phyloP scores from a whole-genome alignment of 352 stramenopile species.

The Phytophthora citricola region DNA sequence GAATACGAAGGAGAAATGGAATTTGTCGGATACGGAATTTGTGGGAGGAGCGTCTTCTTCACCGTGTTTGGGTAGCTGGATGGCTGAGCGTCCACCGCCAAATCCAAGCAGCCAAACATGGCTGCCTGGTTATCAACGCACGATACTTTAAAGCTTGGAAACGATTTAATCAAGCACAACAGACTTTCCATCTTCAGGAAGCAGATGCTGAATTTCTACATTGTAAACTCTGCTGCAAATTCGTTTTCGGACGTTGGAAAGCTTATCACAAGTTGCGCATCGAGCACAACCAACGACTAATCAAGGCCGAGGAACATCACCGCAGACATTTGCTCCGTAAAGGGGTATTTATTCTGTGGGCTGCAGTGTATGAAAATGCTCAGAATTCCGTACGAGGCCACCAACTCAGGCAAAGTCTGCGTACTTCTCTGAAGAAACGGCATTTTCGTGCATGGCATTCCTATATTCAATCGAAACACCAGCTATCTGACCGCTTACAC shows the following conservation, averaged over 20 bases:
- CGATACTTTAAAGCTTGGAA: slow-evolving; percentile 29
- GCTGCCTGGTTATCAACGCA: not conserved
- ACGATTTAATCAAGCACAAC: slow-evolving; percentile 4
- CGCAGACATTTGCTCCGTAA: slow-evolving; percentile 25
- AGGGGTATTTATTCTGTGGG: slow-evolving; percentile 29
- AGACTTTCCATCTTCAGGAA: slow-evolving; percentile 4
- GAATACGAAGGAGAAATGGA: slow-evolving; percentile 13
- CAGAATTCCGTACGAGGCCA: slow-evolving; percentile 25
- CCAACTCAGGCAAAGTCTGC: slow-evolving; percentile 30
- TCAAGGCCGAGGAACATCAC: slow-evolving; percentile 22
- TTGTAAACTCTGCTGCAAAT: slow-evolving; percentile 14
- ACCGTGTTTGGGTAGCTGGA: slow-evolving; percentile 17
- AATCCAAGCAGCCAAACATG: slow-evolving; percentile 8
- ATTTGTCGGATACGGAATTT: slow-evolving; percentile 11
- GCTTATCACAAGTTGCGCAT: slow-evolving; percentile 11
- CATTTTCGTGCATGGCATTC: slow-evolving; percentile 36
- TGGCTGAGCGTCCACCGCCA: slow-evolving; percentile 29
- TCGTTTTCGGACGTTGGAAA: slow-evolving; percentile 27
- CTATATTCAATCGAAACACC: slow-evolving; percentile 4
- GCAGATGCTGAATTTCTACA: slow-evolving; percentile 15
- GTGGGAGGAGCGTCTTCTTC: slow-evolving; percentile 25
- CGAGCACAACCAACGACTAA: not conserved
- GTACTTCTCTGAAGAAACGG: slow-evolving; percentile 24
- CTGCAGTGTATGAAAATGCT: slow-evolving; percentile 30
- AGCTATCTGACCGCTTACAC: not conserved